A percentile compares a stretch with the other conserved stretches of the same genome.
Evolutionary conservation across 768 basidiomycete species (phyloP).

Genomic region (Termitomyces sp.): DNA sequence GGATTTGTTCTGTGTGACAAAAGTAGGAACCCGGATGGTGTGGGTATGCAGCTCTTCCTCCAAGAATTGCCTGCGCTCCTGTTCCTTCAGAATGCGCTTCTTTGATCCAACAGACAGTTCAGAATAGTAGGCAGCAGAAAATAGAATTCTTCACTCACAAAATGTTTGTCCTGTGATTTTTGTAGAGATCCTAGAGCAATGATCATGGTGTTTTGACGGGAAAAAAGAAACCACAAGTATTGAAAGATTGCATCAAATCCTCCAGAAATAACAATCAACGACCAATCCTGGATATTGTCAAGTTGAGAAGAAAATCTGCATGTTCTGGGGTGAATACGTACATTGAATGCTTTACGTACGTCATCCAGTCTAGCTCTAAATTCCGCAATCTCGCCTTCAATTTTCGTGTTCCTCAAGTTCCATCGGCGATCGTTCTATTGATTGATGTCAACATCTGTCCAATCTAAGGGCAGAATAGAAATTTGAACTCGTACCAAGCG

Average conservation of each 20-base stretch:
- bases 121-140: slow-evolving; percentile 7
- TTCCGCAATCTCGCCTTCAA: slow-evolving; percentile 6
- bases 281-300: not conserved
- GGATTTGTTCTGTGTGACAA: no score
- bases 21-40: no score
- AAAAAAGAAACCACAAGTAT: not conserved
- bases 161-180: slow-evolving; percentile 5
- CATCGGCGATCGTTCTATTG: slow-evolving; percentile 7
- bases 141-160: no score
- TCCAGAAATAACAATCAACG: no score
- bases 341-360: slow-evolving; percentile 5
- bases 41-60: no score
- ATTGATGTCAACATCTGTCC: not conserved
- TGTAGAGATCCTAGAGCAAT: no score
- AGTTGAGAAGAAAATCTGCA: not conserved
- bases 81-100: slow-evolving; percentile 9
- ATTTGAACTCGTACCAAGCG: slow-evolving; percentile 8
- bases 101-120: slow-evolving; percentile 1
- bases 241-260: not conserved
- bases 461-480: not conserved
- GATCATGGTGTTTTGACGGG: not conserved
- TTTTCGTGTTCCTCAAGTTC: slow-evolving; percentile 1
- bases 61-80: no score
- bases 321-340: not conserved
- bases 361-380: slow-evolving; percentile 6